Evolutionary conservation across 257 asterid genomes (phyloP), one percentile per base, ranked within the genome.

Genomic region (Solanum sparsipilum): DNA sequence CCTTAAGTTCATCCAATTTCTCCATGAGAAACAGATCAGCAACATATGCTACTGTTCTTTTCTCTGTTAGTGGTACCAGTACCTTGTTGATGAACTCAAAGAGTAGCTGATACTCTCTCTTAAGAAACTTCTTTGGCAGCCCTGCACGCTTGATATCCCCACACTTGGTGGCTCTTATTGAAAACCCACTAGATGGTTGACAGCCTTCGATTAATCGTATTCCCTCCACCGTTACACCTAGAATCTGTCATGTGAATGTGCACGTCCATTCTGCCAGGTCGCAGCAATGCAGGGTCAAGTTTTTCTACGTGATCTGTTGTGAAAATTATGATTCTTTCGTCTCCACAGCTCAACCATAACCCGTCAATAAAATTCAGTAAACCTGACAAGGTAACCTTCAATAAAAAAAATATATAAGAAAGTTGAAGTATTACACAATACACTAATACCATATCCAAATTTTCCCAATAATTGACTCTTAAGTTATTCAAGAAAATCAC

Each of bases 241-340:
- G n/a, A n/a, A n/a, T n/a, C n/a, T n/a, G n/a, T n/a, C 84, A 41
- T 79, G 56, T 79, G 84, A 79, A 79, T 79, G 7, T 44, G 63
- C 32, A 90, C 70, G 39, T 90, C 93, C 92, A 92, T 92, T 15
- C 92, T 41, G 9, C 91, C 91, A 3, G 91, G 92, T 32, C 92
- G 79, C 13, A 92, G 41, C 27, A 90, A 23, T 44, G 91, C 92
- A 23, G 91, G 92, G 13, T 92, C 92, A 3, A 92, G 84, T n/a
- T 86, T 92, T 10, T 92, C 91, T 74, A 88, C 81, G 82, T 84
- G 84, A 81, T 92, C 90, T 21, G 89, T 89, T 1, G 92, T 92
- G 16, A 79, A 78, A 44, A 79, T 44, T 79, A 79, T 79, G 15
- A 79, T 79, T 79, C 85, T 79, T 79, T 79, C 38, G 1, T 79